These are phyloP conservation scores for Chytriomyces sp. DNA, from an alignment of 192 early-diverging fungal genomes.

Conservation along the genomic window DNA sequence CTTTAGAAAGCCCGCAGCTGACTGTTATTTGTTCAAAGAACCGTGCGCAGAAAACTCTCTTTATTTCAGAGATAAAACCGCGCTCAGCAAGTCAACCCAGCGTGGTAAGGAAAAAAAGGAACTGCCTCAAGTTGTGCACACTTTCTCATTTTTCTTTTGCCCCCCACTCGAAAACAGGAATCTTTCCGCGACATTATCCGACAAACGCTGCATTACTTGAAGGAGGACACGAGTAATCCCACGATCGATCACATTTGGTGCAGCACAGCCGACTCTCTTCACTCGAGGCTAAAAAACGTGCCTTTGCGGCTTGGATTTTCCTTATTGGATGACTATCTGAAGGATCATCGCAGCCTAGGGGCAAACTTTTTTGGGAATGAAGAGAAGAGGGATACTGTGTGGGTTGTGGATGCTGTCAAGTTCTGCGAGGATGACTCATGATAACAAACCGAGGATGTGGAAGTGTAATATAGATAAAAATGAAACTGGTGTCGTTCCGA, in stretches of 20 bases:
- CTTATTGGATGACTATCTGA: too few species aligned
- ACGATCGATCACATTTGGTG: neutral
- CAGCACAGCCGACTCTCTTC: neutral
- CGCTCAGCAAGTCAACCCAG: neutral
- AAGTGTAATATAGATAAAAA: too few species aligned
- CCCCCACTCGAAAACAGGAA: neutral
- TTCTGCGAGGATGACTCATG: too few species aligned
- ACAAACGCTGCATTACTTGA: neutral
- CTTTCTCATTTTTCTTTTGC: neutral
- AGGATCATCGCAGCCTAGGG: too few species aligned
- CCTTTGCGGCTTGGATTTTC: neutral
- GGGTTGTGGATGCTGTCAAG: too few species aligned
- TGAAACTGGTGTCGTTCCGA: too few species aligned
- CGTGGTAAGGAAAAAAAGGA: neutral
- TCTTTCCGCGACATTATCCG: neutral
- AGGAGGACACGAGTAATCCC: neutral
- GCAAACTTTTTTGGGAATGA: too few species aligned
- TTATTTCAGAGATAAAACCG: slow-evolving; percentile 1
- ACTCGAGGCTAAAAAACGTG: neutral
- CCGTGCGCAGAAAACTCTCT: neutral
- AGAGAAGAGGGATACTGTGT: too few species aligned
- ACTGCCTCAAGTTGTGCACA: neutral
- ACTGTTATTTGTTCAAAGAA: neutral
- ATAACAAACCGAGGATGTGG: too few species aligned
- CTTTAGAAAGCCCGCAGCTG: neutral